A percentile compares a stretch with the other conserved stretches of the same genome.
Evolutionary conservation across 768 basidiomycete species (phyloP).

Genomic region (Tricholoma matsutake): DNA sequence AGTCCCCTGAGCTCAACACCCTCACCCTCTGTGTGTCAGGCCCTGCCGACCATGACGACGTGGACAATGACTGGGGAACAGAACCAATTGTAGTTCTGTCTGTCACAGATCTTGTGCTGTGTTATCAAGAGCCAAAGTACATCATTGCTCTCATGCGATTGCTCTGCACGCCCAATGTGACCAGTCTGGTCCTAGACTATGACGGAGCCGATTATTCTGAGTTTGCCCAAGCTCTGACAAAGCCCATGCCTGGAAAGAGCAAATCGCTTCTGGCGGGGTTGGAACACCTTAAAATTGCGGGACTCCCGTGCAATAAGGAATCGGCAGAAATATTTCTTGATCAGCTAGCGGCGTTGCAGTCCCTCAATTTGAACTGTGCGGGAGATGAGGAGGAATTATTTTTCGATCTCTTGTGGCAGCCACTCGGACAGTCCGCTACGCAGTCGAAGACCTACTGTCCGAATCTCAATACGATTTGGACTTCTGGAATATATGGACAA

Average conservation of each 20-base stretch:
- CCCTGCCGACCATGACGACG: slow-evolving; percentile 39
- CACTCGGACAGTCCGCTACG: slow-evolving; percentile 10
- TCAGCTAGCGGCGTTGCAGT: slow-evolving; percentile 45
- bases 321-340: slow-evolving; percentile 38
- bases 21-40: slow-evolving; percentile 59
- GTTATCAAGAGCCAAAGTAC: slow-evolving; percentile 38
- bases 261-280: slow-evolving; percentile 48
- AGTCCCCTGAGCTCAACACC: slow-evolving; percentile 50
- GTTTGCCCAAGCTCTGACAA: slow-evolving; percentile 43
- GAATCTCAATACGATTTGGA: slow-evolving; percentile 45
- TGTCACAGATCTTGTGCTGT: slow-evolving; percentile 35
- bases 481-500: slow-evolving; percentile 40
- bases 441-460: slow-evolving; percentile 41
- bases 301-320: slow-evolving; percentile 39
- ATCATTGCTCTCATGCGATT: slow-evolving; percentile 36
- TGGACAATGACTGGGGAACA: slow-evolving; percentile 32
- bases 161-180: slow-evolving; percentile 38
- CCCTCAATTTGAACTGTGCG: slow-evolving; percentile 35
- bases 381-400: slow-evolving; percentile 29
- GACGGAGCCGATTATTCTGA: slow-evolving; percentile 51
- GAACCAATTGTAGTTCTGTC: slow-evolving; percentile 37
- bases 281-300: slow-evolving; percentile 49
- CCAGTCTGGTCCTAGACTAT: slow-evolving; percentile 51
- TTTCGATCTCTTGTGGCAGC: slow-evolving; percentile 24
- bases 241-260: slow-evolving; percentile 33